phyloP scores from a whole-genome alignment of 2,329 filamentous ascomycete species.

The Cytospora schulzeri region DNA sequence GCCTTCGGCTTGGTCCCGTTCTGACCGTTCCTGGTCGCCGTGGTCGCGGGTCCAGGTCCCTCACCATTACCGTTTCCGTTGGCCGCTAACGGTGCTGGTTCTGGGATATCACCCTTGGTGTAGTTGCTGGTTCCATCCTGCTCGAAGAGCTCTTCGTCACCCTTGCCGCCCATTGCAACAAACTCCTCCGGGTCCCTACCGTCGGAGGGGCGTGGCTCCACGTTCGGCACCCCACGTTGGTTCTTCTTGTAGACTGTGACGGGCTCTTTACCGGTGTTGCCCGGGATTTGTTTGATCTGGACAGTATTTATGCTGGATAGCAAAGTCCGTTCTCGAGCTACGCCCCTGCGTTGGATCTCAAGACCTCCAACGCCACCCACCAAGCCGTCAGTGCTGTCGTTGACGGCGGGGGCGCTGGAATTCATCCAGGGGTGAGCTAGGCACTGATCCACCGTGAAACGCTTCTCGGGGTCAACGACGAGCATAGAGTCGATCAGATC shows the following conservation, averaged over 20 bases:
- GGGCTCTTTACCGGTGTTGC: constrained; percentile 55
- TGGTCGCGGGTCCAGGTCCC: not conserved
- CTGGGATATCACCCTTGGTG: constrained; percentile 42
- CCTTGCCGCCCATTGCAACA: constrained; percentile 80
- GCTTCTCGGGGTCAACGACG: constrained; percentile 78
- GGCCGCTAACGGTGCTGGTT: constrained; percentile 34
- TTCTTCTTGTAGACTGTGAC: constrained; percentile 81
- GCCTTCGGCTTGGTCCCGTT: constrained; percentile 20
- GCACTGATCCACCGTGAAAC: constrained; percentile 88
- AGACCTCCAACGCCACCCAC: constrained; percentile 82
- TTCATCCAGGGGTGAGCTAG: constrained; percentile 89
- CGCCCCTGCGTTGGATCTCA: constrained; percentile 81
- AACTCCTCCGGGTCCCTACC: constrained; percentile 74
- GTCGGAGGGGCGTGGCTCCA: constrained; percentile 67
- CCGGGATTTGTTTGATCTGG: constrained; percentile 55
- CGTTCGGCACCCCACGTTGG: constrained; percentile 37
- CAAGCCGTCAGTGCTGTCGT: constrained; percentile 89
- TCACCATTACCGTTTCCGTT: constrained; percentile 10
- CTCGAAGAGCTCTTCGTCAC: constrained; percentile 76
- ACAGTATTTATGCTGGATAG: constrained; percentile 81
- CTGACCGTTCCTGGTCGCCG: not conserved
- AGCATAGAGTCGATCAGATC: constrained; percentile 96
- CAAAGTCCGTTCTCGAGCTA: constrained; percentile 80
- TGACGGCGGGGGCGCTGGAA: constrained; percentile 59
- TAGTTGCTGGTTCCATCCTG: constrained; percentile 61